Evolutionary conservation across 352 stramenopile species (phyloP), one percentile per base, ranked within the genome.

Genomic region (Phytopythium oedochilum): DNA sequence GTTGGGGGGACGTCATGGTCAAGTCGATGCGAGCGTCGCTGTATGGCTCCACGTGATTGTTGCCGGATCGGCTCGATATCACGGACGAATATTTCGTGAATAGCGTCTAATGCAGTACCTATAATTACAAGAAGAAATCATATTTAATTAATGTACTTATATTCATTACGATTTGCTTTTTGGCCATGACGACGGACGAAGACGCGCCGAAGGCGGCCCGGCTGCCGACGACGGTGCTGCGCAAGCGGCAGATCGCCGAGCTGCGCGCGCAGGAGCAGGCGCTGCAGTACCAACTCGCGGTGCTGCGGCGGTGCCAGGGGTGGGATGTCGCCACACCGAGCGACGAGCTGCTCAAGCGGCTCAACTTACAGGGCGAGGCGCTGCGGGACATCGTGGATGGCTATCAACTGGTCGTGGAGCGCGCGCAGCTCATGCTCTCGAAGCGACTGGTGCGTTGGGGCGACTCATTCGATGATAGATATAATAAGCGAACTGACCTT

Each of bases 1-100:
- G 51, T 0, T 74, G 65, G 65, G 61, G 53, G 2, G 53, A 71
- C 31, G 61, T 70, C 5, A 59, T 74, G 50, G 55, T 74, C 34
- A 63, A 70, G n/a, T 56, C 45, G 1, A 69, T 77, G 40, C 68
- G 65, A 14, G 45, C 53, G 1, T 64, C 60, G n/a, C 36, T 73
- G 36, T 68, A 70, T 29, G 18, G 17, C 46, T 42, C 3, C 36
- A 42, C 9, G 29, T 32, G 29, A 32, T 32, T 5, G 9, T 4
- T 6, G 20, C 10, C 9, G 7, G 4, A 4, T 45, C 20, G 9
- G n/a, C n/a, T n/a, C n/a, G n/a, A n/a, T n/a, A n/a, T n/a, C n/a
- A n/a, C n/a, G n/a, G n/a, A n/a, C n/a, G n/a, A n/a, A n/a, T n/a
- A n/a, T n/a, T n/a, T n/a, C n/a, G n/a, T n/a, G n/a, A n/a, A n/a